A percentile compares a stretch with the other conserved stretches of the same genome.
phyloP scores from a whole-genome alignment of 2,329 filamentous ascomycete species.

The Rosellinia necatrix region DNA sequence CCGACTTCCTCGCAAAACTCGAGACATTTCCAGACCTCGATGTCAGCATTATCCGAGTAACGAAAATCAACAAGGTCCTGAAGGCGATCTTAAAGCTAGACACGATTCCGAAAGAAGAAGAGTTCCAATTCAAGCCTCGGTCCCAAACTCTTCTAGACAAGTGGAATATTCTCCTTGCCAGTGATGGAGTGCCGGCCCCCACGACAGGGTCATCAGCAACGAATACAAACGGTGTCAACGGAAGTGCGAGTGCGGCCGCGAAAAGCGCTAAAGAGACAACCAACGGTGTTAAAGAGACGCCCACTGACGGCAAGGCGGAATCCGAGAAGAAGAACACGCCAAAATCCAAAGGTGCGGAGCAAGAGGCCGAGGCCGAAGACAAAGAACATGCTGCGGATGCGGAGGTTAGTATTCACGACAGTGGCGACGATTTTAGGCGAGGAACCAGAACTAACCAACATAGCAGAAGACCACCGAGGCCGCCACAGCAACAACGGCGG shows the following conservation, averaged over 20 bases:
- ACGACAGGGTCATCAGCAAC: slow-evolving; percentile 35
- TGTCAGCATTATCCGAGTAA: slow-evolving; percentile 82
- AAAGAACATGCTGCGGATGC: slow-evolving; percentile 41
- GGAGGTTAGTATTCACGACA: slow-evolving; percentile 35
- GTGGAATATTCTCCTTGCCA: slow-evolving; percentile 84
- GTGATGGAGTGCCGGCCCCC: slow-evolving; percentile 51
- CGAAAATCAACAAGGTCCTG: slow-evolving; percentile 98
- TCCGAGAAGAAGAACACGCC: slow-evolving; percentile 42
- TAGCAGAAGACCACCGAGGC: slow-evolving; percentile 19
- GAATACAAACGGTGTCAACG: slow-evolving; percentile 54
- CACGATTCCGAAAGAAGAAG: slow-evolving; percentile 83
- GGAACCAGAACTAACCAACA: slow-evolving; percentile 9
- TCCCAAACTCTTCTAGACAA: slow-evolving; percentile 79
- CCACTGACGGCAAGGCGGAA: slow-evolving; percentile 31
- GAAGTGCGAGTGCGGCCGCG: slow-evolving; percentile 42
- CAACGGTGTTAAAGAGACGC: slow-evolving; percentile 37
- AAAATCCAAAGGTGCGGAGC: slow-evolving; percentile 39
- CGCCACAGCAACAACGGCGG: not conserved
- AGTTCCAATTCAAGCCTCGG: slow-evolving; percentile 86
- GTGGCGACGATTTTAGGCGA: not conserved
- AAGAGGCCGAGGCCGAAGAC: slow-evolving; percentile 48
- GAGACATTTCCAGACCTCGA: slow-evolving; percentile 82
- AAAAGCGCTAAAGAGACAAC: slow-evolving; percentile 40
- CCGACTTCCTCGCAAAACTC: slow-evolving; percentile 77
- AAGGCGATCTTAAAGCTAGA: slow-evolving; percentile 91